Conservation (phyloP, 495 filamentous ascomycete genomes). For the Podospora conica region DNA sequence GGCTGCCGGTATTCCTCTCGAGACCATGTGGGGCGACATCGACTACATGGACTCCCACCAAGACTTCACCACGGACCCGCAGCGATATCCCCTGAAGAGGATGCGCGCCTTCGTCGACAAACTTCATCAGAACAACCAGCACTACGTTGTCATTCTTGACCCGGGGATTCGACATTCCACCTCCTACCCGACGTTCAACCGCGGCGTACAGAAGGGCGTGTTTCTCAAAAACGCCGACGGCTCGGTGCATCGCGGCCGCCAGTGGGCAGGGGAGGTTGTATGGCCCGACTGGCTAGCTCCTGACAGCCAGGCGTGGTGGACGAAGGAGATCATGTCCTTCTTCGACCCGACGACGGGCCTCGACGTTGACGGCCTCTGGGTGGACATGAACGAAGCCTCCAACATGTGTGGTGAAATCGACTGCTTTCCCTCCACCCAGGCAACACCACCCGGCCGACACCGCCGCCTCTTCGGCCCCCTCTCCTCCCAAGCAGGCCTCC, state of each 20-base stretch:
- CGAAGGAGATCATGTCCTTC: constrained; percentile 61
- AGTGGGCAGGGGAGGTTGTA: constrained; percentile 78
- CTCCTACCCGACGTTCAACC: constrained; percentile 55
- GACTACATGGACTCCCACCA: constrained; percentile 61
- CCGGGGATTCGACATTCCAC: constrained; percentile 64
- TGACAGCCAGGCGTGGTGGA: constrained; percentile 65
- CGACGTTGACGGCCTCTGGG: constrained; percentile 82
- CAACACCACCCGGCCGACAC: not conserved
- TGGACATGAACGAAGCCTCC: constrained; percentile 62
- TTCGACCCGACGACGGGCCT: constrained; percentile 61
- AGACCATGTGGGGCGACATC: constrained; percentile 90
- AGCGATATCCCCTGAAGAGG: constrained; percentile 59
- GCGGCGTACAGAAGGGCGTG: constrained; percentile 52
- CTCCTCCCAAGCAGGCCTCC: not conserved
- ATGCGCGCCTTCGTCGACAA: constrained; percentile 62
- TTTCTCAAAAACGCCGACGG: constrained; percentile 63
- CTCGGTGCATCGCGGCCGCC: constrained; percentile 63
- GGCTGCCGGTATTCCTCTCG: constrained; percentile 67
- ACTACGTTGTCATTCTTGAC: constrained; percentile 84
- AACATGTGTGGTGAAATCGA: constrained; percentile 23
- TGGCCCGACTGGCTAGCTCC: constrained; percentile 84
- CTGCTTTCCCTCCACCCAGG: not conserved
- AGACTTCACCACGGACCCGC: constrained; percentile 69
- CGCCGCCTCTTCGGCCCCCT: not conserved
- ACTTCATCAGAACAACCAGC: constrained; percentile 66